phyloP scores from a whole-genome alignment of 2,329 filamentous ascomycete species.

The Aurifilum marmelostoma region DNA sequence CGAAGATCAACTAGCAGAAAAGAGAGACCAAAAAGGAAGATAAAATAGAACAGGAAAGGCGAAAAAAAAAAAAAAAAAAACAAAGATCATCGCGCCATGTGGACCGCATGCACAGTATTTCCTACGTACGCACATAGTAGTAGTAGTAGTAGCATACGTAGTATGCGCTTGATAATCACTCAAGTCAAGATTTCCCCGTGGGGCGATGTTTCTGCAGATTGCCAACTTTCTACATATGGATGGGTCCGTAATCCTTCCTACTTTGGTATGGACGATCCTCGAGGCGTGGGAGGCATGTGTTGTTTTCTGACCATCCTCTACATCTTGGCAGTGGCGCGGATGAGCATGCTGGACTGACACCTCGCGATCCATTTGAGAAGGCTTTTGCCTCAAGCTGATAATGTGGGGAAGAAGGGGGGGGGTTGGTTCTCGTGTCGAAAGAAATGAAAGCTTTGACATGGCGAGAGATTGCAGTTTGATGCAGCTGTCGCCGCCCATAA shows the following conservation, averaged over 20 bases:
- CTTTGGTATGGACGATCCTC: background rate
- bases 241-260: background rate
- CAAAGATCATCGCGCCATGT: background rate
- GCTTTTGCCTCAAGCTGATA: background rate
- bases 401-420: too few relatives aligned
- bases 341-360: background rate
- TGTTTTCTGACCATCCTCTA: background rate
- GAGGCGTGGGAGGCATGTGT: background rate
- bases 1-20: background rate
- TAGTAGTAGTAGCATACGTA: too few relatives aligned
- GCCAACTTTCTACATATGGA: constrained; percentile 1
- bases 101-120: background rate
- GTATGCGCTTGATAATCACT: background rate
- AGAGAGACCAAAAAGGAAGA: too few relatives aligned
- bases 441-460: background rate
- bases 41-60: background rate
- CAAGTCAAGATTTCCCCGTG: background rate
- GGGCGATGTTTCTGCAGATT: background rate
- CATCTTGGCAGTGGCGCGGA: background rate
- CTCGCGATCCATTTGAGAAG: background rate
- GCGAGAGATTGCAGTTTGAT: background rate
- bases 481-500: background rate
- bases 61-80: background rate
- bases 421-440: background rate
- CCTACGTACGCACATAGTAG: too few relatives aligned